These are phyloP conservation scores for Schwanniomyces pseudopolymorphus DNA, from an alignment of 805 yeast genomes.

Conservation along the genomic window DNA sequence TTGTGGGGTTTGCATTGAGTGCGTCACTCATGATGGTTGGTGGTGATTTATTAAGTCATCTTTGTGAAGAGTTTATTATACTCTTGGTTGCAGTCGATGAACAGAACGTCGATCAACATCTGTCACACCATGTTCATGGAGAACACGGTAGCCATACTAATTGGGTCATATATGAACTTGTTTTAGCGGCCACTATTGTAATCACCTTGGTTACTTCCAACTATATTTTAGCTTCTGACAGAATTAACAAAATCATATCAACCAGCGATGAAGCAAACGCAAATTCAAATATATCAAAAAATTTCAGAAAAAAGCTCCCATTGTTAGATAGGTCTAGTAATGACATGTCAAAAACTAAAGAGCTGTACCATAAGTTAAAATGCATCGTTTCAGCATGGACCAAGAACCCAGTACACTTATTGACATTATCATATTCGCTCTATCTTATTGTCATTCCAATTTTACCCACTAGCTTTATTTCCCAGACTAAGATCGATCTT, in stretches of 20 bases:
- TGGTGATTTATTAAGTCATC: conserved; percentile 81
- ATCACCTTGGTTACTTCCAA: conserved; percentile 36
- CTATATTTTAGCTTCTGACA: conserved; percentile 31
- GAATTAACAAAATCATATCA: conserved; percentile 33
- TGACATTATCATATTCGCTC: conserved; percentile 43
- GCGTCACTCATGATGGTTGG: conserved; percentile 89
- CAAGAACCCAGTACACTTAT: conserved; percentile 45
- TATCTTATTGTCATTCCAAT: conserved; percentile 44
- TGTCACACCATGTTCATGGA: conserved; percentile 42
- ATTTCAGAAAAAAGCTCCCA: conserved; percentile 5
- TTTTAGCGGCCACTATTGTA: conserved; percentile 19
- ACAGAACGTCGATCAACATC: conserved; percentile 22
- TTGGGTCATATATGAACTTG: conserved; percentile 30
- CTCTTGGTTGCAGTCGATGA: conserved; percentile 34
- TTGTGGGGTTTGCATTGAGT: conserved; percentile 83
- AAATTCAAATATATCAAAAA: conserved; percentile 5
- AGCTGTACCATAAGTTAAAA: conserved; percentile 2
- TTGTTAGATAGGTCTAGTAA: conserved; percentile 6
- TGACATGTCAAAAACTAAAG: neutral
- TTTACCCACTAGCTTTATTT: conserved; percentile 28
- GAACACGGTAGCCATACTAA: conserved; percentile 19
- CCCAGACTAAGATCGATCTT: conserved; percentile 32
- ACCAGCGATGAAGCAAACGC: conserved; percentile 15
- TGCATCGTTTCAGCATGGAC: conserved; percentile 17
- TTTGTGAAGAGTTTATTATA: conserved; percentile 71